Evolutionary conservation across 208 protist species (phyloP), one percentile per base, ranked within the genome.

Genomic region (Acanthamoeba castellanii): DNA sequence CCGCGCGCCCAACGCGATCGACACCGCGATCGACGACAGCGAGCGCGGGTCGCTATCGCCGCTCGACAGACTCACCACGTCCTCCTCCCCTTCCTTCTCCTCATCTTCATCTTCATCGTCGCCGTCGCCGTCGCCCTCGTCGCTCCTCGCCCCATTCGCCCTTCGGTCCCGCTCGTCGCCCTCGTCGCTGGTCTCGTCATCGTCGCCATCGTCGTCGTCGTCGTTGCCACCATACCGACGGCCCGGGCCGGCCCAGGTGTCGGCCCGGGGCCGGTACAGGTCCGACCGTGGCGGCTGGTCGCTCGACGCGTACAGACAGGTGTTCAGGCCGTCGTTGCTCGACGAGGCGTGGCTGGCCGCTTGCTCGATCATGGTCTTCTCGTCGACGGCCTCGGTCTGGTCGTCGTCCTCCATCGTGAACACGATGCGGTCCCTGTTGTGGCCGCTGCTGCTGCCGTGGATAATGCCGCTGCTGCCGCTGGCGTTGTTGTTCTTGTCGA

Each of bases 1-100:
- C 50, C 50, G 42, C n/a, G 32, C 78, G 50, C 78, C 78, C 78
- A 87, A 25, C 9, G 78, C 78, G 30, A 87, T 55, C 32, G 78
- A n/a, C 50, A 87, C 78, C 11, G 78, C 78, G 3, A 87, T 57
- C 47, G 78, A 87, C 8, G 42, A 25, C 78, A 87, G 50, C 42
- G 78, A 87, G 9, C 45, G 76, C 37, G 72, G 30, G 7, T 20
- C 18, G 14, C n/a, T 85, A 9, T 57, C 42, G 22, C 20, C 76
- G 76, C 76, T 47, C 45, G 45, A 59, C 76, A 85, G 76, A 4
- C 45, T 85, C 68, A n/a, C 34, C 64, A 34, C 1, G 8, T 32
- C 64, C 14, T 32, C 64, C 22, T 74, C 68, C 68, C 13, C 22
- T 18, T 27, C 18, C 57, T 76, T n/a, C 34, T 76, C 32, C 37